Percentiles rank a stretch among this genome's conserved stretches.
Evolutionary conservation across 2,329 filamentous ascomycete genomes (phyloP).

Genomic region (Aureobasidium sp.): DNA sequence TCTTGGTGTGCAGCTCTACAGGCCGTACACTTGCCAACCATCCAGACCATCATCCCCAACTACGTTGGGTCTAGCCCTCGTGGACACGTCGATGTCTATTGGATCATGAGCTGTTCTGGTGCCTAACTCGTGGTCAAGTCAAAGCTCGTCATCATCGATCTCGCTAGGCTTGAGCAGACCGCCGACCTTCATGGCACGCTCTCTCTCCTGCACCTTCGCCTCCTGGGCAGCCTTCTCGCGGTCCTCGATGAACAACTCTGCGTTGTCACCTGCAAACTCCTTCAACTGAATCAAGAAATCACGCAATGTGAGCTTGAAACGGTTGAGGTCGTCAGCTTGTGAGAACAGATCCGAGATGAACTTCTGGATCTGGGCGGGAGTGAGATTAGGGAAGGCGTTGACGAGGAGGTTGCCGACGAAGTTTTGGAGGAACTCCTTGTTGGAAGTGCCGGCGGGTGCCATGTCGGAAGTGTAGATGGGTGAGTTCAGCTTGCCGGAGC

Average conservation of each 20-base stretch:
- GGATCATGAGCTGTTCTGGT: conserved; percentile 26
- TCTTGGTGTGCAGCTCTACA: neutral
- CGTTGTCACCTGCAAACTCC: conserved; percentile 92
- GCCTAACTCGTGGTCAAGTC: conserved; percentile 56
- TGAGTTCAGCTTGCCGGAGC: conserved; percentile 80
- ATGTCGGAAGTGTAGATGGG: conserved; percentile 84
- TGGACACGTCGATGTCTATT: neutral
- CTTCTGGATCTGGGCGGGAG: conserved; percentile 73
- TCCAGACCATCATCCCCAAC: conserved; percentile 13
- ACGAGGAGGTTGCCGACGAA: conserved; percentile 81
- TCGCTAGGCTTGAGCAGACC: conserved; percentile 97
- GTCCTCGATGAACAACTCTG: conserved; percentile 88
- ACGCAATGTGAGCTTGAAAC: conserved; percentile 91
- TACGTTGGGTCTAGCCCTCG: neutral
- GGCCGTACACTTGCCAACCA: conserved; percentile 10
- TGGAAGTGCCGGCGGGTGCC: conserved; percentile 73
- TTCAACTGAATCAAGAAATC: conserved; percentile 97
- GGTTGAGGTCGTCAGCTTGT: conserved; percentile 79
- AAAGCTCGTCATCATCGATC: conserved; percentile 74
- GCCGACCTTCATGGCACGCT: conserved; percentile 89
- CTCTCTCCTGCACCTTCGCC: conserved; percentile 79
- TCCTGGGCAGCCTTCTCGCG: conserved; percentile 86
- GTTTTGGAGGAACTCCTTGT: conserved; percentile 82
- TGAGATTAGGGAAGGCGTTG: conserved; percentile 88
- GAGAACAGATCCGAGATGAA: conserved; percentile 89